Conservation (phyloP, 192 early-diverging fungal species). For the Pilobolus umbonatus region DNA sequence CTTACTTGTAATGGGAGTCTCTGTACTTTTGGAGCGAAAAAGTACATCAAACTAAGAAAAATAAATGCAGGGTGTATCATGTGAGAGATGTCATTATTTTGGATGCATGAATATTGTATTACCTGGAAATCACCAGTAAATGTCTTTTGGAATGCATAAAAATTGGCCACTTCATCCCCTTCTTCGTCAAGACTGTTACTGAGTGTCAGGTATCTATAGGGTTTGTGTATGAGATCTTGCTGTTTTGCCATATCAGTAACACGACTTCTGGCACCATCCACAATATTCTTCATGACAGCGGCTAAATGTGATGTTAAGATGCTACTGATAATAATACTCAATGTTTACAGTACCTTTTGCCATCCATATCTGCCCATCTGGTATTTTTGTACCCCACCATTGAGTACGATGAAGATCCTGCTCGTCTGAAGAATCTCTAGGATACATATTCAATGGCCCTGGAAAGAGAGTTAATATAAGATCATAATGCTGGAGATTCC, state of each 20-base stretch:
- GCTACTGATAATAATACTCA: neutral
- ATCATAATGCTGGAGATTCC: neutral
- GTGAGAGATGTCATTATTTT: neutral
- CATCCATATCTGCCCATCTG: constrained; percentile 51
- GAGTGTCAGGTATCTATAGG: constrained; percentile 16
- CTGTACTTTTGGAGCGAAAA: constrained; percentile 37
- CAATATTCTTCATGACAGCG: constrained; percentile 23
- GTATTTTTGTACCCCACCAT: constrained; percentile 33
- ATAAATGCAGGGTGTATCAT: neutral
- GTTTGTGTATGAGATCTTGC: constrained; percentile 16
- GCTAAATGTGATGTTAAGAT: constrained; percentile 23
- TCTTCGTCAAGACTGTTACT: constrained; percentile 32
- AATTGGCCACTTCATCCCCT: constrained; percentile 37
- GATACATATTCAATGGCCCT: constrained; percentile 20
- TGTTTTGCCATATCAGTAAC: constrained; percentile 3
- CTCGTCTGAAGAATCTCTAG: constrained; percentile 3
- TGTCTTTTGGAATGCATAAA: constrained; percentile 60
- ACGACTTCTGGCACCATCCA: constrained; percentile 22
- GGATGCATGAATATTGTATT: too few species aligned
- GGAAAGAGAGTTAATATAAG: neutral
- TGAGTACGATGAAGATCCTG: constrained; percentile 32
- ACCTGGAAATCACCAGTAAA: constrained; percentile 62
- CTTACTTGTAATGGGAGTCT: constrained; percentile 13
- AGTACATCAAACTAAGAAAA: constrained; percentile 51
- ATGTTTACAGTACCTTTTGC: constrained; percentile 27